Evolutionary conservation across 805 yeast genomes (phyloP), one percentile per base, ranked within the genome.

Genomic region (Martiniozyma abietophila): DNA sequence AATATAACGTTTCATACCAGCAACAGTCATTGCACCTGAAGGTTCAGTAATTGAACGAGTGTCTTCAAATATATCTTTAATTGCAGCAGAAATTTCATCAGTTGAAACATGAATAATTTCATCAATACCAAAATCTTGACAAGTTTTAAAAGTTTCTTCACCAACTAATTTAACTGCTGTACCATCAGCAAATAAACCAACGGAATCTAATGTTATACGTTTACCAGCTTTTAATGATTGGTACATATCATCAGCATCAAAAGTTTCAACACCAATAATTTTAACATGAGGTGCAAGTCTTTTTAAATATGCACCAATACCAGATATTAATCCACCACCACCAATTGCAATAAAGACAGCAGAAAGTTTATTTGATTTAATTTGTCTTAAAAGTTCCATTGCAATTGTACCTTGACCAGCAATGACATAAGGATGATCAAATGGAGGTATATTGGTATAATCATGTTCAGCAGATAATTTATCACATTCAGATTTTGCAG

Each of bases 331-430:
- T 29, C 99, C 99, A 47, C 97, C 99, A 39, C 99, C 99, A 38
- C 99, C 99, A 38, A 89, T 81, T 21, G 95, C 86, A 38, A 85
- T 76, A 54, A 92, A 92, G 2, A 92, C 80, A 2, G 97, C 97
- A 47, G 72, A 73, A 45, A 89, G 67, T 41, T 79, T 76, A 36
- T 77, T 75, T 32, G 79, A 65, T 44, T 84, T 76, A 22, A 86
- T 69, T 62, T 92, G 99, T 56, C 96, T 75, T 36, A 92, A 62
- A 18, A 92, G 63, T 59, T 92, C 99, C 73, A 88, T 71, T 3
- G 95, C 98, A 42, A 89, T 79, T 18, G 99, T 92, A 40, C 97
- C 99, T 59, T 92, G 99, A 17, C 99, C 99, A 7, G 99, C 98
- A 59, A 92, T 85, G 44, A 92, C 96, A 47, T 79, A 84, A 2